A percentile compares a stretch with the other conserved stretches of the same genome.
Conservation (phyloP, 345 rosid genomes). For the Salix arbutifolia region DNA sequence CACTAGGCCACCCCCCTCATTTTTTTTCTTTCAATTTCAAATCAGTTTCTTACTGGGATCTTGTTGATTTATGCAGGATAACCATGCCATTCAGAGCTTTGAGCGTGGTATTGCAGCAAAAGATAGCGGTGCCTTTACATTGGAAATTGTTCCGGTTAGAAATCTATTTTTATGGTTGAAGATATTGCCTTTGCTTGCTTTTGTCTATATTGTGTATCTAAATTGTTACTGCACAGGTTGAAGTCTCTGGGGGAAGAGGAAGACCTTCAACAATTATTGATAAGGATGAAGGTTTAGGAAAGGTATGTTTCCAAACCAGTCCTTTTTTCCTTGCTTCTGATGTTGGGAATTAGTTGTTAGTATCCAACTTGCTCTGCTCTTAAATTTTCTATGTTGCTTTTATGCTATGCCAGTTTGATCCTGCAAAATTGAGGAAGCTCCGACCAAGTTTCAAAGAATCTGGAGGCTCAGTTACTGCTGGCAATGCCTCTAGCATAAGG, state of each 20-base stretch:
- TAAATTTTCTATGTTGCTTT: constrained; percentile 5
- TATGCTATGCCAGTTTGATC: constrained; percentile 60
- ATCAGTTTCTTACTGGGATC: constrained; percentile 1
- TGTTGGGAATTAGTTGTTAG: neutral
- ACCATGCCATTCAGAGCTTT: constrained; percentile 83
- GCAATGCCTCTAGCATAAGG: constrained; percentile 99
- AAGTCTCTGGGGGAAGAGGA: constrained; percentile 93
- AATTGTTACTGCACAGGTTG: constrained; percentile 52
- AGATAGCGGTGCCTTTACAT: constrained; percentile 70
- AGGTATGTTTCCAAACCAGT: constrained; percentile 38
- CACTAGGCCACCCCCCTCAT: too few species aligned
- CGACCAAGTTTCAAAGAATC: constrained; percentile 90
- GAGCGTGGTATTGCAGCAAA: constrained; percentile 98
- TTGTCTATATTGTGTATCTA: constrained; percentile 11
- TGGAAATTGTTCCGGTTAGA: constrained; percentile 92
- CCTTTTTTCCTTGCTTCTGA: neutral
- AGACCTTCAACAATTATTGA: constrained; percentile 73
- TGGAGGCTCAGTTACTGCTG: constrained; percentile 93
- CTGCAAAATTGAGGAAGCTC: constrained; percentile 85
- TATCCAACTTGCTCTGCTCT: neutral
- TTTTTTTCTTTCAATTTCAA: too few species aligned
- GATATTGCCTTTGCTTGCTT: neutral
- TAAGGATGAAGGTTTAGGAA: constrained; percentile 92
- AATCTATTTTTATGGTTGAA: constrained; percentile 10
- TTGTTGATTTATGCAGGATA: constrained; percentile 54